Evolutionary conservation across 1,284 basidiomycete genomes (phyloP), one percentile per base, ranked within the genome.

Genomic region (Heterobasidion parviporum): DNA sequence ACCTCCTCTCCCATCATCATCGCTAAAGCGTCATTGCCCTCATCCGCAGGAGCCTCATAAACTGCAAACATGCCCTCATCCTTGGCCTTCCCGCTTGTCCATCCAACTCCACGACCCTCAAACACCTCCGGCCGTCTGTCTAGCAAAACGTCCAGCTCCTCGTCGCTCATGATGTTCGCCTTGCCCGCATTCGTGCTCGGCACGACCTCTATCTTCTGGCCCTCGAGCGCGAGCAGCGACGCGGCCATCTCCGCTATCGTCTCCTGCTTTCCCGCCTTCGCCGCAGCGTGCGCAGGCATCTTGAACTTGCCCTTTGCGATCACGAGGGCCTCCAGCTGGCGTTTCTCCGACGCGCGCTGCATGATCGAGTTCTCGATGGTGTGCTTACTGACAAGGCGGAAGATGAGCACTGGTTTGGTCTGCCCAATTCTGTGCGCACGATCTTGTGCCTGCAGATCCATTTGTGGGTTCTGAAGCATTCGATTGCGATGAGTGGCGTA

Each of bases 381-480:
- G 70, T 94, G 89, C 1, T 85, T 85, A 36, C 83, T 89, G 36
- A 97, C 85, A 0, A 98, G 78, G 41, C 94, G 82, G 75, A 94
- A 97, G 56, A 97, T 84, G 50, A 95, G 77, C 54, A 95, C 91
- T 1, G 92, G 91, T 61, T 78, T 86, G 16, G 85, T 95, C 71
- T 98, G 95, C 2, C 95, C 95, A 57, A 98, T 98, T 7, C 95
- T 85, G 70, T 98, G 95, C 0, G 93, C 95, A 36, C 95, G 83
- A 66, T 97, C 96, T 69, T 96, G 93, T 0, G 96, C 96, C 70
- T 99, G 95, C 5, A 94, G 76, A 62, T 99, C 96, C 86, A 95
- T 94, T 74, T 96, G 93, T 0, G 95, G 95, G 65, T 94, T 98
- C 92, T 92, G 50, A 15, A 58, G 36, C 61, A 59, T 54, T 45